phyloP scores from a whole-genome alignment of 2,329 filamentous ascomycete species.

The Emmonsiellopsis sp. region DNA sequence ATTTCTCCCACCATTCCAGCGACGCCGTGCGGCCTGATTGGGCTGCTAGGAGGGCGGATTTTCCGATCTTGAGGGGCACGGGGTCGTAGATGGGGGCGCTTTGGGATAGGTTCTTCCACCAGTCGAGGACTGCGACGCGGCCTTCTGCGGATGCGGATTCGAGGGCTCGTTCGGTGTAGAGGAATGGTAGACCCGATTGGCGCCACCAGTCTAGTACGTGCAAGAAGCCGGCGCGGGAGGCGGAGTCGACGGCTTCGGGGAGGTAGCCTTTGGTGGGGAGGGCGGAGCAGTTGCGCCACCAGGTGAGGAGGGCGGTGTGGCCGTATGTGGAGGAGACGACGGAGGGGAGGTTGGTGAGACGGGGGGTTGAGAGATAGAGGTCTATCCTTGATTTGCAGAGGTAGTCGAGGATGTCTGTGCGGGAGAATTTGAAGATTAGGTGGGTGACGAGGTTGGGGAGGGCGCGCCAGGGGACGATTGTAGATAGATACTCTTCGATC shows the following conservation, averaged over 20 bases:
- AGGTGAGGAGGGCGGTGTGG: slow-evolving; percentile 74
- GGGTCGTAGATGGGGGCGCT: slow-evolving; percentile 45
- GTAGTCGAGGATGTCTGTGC: slow-evolving; percentile 68
- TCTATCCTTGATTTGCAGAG: slow-evolving; percentile 59
- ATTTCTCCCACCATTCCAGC: slow-evolving; percentile 80
- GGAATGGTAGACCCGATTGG: slow-evolving; percentile 65
- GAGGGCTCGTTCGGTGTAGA: slow-evolving; percentile 78
- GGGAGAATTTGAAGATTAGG: slow-evolving; percentile 83
- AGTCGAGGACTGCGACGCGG: slow-evolving; percentile 77
- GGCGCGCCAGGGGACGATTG: slow-evolving; percentile 60
- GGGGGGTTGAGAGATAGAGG: slow-evolving; percentile 79
- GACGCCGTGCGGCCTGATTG: slow-evolving; percentile 71
- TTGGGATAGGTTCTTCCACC: slow-evolving; percentile 71
- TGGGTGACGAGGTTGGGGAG: slow-evolving; percentile 76
- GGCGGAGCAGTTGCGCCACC: slow-evolving; percentile 77
- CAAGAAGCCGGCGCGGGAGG: slow-evolving; percentile 75
- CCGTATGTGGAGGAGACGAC: slow-evolving; percentile 84
- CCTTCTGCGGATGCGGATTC: slow-evolving; percentile 81
- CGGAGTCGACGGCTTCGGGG: slow-evolving; percentile 74
- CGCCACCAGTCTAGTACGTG: slow-evolving; percentile 90
- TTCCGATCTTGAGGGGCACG: slow-evolving; percentile 66
- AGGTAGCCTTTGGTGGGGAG: slow-evolving; percentile 83
- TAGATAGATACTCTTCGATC: slow-evolving; percentile 63
- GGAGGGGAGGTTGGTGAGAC: slow-evolving; percentile 70
- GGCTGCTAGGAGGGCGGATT: slow-evolving; percentile 72